Evolutionary conservation across 2,329 filamentous ascomycete genomes (phyloP), one percentile per base, ranked within the genome.

Genomic region (Paraphoma chrysanthemicola): DNA sequence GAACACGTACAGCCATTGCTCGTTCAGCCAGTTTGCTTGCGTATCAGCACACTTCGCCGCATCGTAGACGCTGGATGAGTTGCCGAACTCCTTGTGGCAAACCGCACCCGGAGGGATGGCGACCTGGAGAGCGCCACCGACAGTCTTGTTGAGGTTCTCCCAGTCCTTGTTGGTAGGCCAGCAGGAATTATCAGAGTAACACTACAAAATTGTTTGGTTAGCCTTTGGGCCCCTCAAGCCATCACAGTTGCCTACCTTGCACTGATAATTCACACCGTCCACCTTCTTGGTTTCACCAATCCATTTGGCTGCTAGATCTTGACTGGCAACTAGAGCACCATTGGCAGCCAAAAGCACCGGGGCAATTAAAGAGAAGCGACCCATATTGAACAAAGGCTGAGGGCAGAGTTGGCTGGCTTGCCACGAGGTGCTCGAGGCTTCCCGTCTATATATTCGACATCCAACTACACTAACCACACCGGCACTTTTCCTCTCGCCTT

Each of bases 181-280:
- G 57, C 73, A 75, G 0, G 67, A 51, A 46, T 75, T 70, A 50
- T 74, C 71, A 0, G 67, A 69, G 55, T 75, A 76, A 56, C 73
- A 76, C 53, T 36, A 36, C 33, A 36, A 14, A 36, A 36, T 3
- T 36, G 33, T 36, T 10, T 14, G 10, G 33, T 36, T 14, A 36
- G 33, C 6, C 9, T 36, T 3, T 36, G 14, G 7, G 9, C 33
- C 7, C 33, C 3, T 10, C 3, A 36, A 36, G 3, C 33, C 33
- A 14, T 14, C 14, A 36, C 33, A 7, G 33, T 14, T 36, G 33
- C 33, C 3, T 36, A 14, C 33, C 33, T 76, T 76, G 62, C 73
- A 76, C 29, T 71, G 62, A 36, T 73, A 74, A 3, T 59, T 59
- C 4, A 59, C 50, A 12, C 69, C 67, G 38, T 64, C 59, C 4